These are phyloP conservation scores for Microdochium paspali DNA, from an alignment of 2,329 filamentous ascomycete species.

Conservation along the genomic window DNA sequence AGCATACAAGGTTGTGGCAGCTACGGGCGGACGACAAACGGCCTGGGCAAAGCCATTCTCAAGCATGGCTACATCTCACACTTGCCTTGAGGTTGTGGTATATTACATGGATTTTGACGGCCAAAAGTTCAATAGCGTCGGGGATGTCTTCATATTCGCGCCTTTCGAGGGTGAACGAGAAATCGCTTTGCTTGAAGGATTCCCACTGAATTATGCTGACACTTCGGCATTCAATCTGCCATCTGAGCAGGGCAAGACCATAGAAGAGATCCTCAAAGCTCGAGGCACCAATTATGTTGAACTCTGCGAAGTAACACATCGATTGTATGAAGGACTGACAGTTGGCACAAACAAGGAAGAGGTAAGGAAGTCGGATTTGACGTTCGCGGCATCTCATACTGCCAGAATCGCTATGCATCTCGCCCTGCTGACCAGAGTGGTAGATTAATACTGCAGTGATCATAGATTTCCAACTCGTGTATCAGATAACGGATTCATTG, in stretches of 20 bases:
- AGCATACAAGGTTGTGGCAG: not conserved
- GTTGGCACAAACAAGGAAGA: not conserved
- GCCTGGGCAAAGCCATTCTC: constrained; percentile 19
- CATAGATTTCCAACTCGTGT: not conserved
- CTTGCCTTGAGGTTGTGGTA: constrained; percentile 27
- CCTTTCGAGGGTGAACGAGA: not conserved
- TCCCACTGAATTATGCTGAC: not conserved
- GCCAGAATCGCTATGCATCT: too few relatives aligned
- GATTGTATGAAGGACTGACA: not conserved
- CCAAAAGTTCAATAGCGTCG: not conserved
- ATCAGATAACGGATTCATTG: not conserved
- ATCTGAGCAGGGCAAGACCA: not conserved
- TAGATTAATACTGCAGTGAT: not conserved
- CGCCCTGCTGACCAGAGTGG: not conserved
- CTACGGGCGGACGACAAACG: not conserved
- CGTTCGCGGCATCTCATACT: too few relatives aligned
- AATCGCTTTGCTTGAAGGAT: not conserved
- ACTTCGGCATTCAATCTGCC: not conserved
- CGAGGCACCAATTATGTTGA: not conserved
- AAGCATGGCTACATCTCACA: constrained; percentile 28
- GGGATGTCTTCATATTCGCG: not conserved
- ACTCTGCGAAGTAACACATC: not conserved
- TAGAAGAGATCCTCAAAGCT: not conserved
- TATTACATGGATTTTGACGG: not conserved
- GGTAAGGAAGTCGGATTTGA: not conserved